Conservation (phyloP, 148 eudicot species). For the Diospyros kaki region DNA sequence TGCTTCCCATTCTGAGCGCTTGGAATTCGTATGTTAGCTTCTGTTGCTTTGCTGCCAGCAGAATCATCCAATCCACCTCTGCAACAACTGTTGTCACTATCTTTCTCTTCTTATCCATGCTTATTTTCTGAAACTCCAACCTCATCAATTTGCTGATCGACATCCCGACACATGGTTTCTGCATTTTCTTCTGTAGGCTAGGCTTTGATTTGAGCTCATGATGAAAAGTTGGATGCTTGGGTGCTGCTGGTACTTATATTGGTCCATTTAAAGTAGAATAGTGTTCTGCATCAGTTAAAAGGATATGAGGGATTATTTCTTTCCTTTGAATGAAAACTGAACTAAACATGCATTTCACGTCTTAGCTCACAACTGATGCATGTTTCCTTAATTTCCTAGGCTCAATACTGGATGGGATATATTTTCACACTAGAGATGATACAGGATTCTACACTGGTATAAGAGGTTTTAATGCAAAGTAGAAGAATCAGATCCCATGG, state of each 20-base stretch:
- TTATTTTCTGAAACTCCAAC: slow-evolving; percentile 20
- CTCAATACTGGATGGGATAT: not conserved
- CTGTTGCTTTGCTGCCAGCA: slow-evolving; percentile 16
- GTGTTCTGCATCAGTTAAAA: not conserved
- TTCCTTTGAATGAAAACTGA: not conserved
- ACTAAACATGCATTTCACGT: not conserved
- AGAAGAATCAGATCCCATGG: not conserved
- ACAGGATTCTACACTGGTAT: no score
- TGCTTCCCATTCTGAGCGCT: slow-evolving; percentile 33
- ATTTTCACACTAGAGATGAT: no score
- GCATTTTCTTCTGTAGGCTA: slow-evolving; percentile 29
- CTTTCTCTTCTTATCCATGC: slow-evolving; percentile 23
- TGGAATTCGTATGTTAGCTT: slow-evolving; percentile 16
- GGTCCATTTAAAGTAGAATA: slow-evolving; percentile 57
- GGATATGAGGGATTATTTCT: not conserved
- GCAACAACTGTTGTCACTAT: slow-evolving; percentile 12
- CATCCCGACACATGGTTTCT: slow-evolving; percentile 18
- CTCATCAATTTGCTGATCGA: slow-evolving; percentile 29
- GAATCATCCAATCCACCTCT: slow-evolving; percentile 14
- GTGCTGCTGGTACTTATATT: slow-evolving; percentile 71
- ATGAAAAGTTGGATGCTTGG: slow-evolving; percentile 80
- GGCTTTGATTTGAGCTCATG: slow-evolving; percentile 69
- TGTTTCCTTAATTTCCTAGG: not conserved
- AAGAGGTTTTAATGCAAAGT: slow-evolving; percentile 1
- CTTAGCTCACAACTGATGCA: not conserved